A percentile compares a stretch with the other conserved stretches of the same genome.
Evolutionary conservation across 768 basidiomycete genomes (phyloP).

Genomic region (Pilatotrama ljubarskyi): DNA sequence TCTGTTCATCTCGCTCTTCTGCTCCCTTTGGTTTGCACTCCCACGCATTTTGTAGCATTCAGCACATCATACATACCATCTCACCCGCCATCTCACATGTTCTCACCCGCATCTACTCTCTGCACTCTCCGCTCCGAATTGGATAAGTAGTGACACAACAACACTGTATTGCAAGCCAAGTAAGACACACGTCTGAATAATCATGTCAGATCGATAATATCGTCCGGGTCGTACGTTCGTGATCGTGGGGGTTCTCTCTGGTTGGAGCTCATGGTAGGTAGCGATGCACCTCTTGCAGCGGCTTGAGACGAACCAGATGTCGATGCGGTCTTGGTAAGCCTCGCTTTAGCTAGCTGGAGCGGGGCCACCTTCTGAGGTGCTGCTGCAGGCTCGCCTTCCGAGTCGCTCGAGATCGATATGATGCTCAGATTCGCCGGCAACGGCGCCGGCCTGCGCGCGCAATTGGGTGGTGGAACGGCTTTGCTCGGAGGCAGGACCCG

Average conservation of each 20-base stretch:
- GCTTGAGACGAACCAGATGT: background rate
- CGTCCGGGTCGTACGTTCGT: constrained; percentile 25
- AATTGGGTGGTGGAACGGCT: background rate
- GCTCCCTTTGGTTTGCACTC: background rate
- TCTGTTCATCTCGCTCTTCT: background rate
- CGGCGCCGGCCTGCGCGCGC: background rate
- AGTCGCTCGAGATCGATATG: constrained; percentile 44
- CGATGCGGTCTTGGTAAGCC: background rate
- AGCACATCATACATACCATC: constrained; percentile 2
- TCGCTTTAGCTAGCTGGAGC: constrained; percentile 28
- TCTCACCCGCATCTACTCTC: constrained; percentile 1
- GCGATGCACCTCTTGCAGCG: background rate
- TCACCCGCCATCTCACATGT: background rate
- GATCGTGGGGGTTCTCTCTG: background rate
- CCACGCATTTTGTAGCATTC: constrained; percentile 14
- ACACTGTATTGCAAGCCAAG: background rate
- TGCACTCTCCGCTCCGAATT: constrained; percentile 2
- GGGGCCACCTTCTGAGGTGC: constrained; percentile 20
- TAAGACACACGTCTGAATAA: background rate
- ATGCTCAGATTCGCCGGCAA: constrained; percentile 25
- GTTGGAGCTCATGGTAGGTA: background rate
- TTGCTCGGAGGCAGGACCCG: background rate
- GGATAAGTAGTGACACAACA: constrained; percentile 18
- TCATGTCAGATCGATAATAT: constrained; percentile 47
- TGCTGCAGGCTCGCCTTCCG: constrained; percentile 26